These are phyloP conservation scores for Dioscorea zingiberensis DNA, from an alignment of 106 monocot species.

Conservation along the genomic window DNA sequence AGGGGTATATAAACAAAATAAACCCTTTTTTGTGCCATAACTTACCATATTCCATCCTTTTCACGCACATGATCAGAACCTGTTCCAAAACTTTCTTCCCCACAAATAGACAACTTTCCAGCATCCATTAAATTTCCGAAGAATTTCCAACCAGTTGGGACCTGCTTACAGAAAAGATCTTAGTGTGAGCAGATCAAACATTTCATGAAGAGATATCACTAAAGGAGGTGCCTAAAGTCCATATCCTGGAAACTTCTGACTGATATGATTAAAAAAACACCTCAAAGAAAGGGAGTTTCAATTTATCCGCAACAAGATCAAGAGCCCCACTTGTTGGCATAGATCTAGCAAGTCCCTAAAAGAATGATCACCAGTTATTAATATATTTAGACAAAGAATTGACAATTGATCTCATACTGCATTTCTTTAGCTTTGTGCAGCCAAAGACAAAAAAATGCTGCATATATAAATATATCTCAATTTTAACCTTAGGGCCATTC, in stretches of 20 bases:
- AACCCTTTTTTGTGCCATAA: not conserved
- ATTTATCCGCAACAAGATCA: slow-evolving; percentile 89
- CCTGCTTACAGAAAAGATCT: slow-evolving; percentile 28
- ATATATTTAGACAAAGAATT: not conserved
- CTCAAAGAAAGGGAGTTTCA: slow-evolving; percentile 96
- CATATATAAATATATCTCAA: not conserved
- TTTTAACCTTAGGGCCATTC: slow-evolving; percentile 72
- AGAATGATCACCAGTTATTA: not conserved
- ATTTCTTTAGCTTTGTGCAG: not conserved
- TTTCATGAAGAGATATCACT: too few relatives aligned
- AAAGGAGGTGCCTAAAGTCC: too few relatives aligned
- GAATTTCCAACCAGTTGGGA: slow-evolving; percentile 99
- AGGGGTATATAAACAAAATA: too few relatives aligned
- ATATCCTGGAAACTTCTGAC: too few relatives aligned
- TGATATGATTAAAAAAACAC: slow-evolving; percentile 13
- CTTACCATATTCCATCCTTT: slow-evolving; percentile 98
- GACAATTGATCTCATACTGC: not conserved
- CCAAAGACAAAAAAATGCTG: too few relatives aligned
- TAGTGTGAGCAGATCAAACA: too few relatives aligned
- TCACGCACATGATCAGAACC: slow-evolving; percentile 99
- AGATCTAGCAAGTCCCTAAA: slow-evolving; percentile 95
- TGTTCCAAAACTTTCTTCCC: slow-evolving; percentile 99
- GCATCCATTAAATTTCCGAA: slow-evolving; percentile 98
- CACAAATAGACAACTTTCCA: slow-evolving; percentile 93
- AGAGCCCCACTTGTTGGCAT: slow-evolving; percentile 99